Conservation (phyloP, 257 asterid genomes). For the Solanum pinnatisectum region DNA sequence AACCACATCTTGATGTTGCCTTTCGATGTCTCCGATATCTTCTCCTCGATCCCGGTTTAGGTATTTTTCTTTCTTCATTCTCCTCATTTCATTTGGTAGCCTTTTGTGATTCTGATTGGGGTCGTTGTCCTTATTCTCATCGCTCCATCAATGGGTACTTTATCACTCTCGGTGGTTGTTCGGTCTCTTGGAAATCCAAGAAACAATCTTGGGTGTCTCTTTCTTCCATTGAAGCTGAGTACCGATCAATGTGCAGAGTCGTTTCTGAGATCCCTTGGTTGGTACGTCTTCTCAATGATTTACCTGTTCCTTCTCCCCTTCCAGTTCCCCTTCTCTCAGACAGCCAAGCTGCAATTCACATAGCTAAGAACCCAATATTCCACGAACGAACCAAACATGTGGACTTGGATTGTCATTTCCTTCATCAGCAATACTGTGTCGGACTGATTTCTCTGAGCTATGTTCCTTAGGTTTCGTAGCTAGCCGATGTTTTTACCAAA, state of each 20-base stretch:
- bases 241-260: background rate
- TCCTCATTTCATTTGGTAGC: background rate
- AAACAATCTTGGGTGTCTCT: background rate
- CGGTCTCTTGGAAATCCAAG: background rate
- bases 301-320: background rate
- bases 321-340: background rate
- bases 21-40: too few species aligned
- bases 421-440: background rate
- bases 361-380: background rate
- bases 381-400: background rate
- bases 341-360: too few species aligned
- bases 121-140: too few species aligned
- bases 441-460: background rate
- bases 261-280: background rate
- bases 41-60: background rate
- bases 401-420: background rate
- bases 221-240: background rate
- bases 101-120: background rate
- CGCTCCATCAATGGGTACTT: too few species aligned
- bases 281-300: background rate
- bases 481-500: background rate
- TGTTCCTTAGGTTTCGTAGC: background rate
- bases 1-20: background rate
- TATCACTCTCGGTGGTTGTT: background rate
- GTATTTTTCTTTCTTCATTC: background rate